Evolutionary conservation across 306 rosid species (phyloP), one percentile per base, ranked within the genome.

Genomic region (Hylodesmum podocarpum): DNA sequence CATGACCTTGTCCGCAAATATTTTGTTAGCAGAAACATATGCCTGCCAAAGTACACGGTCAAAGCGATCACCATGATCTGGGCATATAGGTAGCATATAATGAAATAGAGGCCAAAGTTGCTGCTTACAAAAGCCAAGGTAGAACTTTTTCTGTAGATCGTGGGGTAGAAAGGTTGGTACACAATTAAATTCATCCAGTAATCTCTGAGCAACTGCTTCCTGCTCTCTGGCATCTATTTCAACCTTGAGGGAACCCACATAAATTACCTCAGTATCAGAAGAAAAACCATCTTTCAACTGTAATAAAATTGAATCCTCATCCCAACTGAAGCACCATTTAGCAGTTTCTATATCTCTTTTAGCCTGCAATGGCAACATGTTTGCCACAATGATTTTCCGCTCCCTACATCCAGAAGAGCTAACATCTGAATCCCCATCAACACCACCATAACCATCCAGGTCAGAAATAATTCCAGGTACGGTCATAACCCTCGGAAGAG

Each of bases 41-140:
- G 97, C 96, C 86, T 78, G 92, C 97, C 97, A 93, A 21, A 88
- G 87, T 8, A 14, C 15, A 44, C 97, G 89, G 74, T 93, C 91
- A 83, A 90, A 93, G 57, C 94, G 94, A 21, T 90, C 92, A 33
- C 96, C 92, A 0, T 90, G 96, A 75, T 87, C 92, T 2, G 97
- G 88, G 66, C 89, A 90, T 81, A 93, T 75, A 51, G 97, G 96
- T 40, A 92, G 80, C 97, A 92, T 92, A 58, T 92, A 92, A 80
- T 92, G 97, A 64, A 92, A 90, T 73, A 92, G 93, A 19, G 96
- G 97, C 97, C 97, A 92, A 13, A 92, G 80, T 63, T 88, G 94
- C 77, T 85, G 93, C 75, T 92, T 92, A 78, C 94, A 88, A 58
- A 87, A 90, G 22, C 96, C 94, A 71, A 86, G 89, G 75, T 90